These are phyloP conservation scores for Backusella luteola DNA, from an alignment of 192 early-diverging fungal genomes.

Conservation along the genomic window DNA sequence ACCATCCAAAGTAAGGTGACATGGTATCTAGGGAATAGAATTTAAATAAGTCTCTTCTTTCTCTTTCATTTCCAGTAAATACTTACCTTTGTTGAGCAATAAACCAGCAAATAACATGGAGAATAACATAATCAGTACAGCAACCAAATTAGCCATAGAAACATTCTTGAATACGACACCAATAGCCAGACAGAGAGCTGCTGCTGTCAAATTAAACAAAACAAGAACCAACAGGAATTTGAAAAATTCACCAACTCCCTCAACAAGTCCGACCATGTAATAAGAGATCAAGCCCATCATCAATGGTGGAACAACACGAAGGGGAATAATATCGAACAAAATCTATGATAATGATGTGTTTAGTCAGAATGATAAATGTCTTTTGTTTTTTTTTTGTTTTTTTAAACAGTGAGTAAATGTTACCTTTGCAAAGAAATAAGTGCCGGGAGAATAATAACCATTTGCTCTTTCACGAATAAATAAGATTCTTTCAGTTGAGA, in stretches of 20 bases:
- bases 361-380: neutral
- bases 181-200: conserved; percentile 72
- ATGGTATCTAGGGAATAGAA: conserved; percentile 58
- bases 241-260: conserved; percentile 58
- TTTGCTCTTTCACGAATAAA: conserved; percentile 76
- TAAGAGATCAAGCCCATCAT: conserved; percentile 82
- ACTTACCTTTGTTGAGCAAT: conserved; percentile 79
- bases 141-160: conserved; percentile 73
- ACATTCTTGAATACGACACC: conserved; percentile 72
- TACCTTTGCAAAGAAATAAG: conserved; percentile 71
- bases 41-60: neutral
- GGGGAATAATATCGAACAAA: conserved; percentile 73
- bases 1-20: conserved; percentile 59
- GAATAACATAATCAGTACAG: conserved; percentile 82
- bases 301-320: conserved; percentile 78
- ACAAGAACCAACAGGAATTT: conserved; percentile 77
- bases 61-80: neutral
- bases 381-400: neutral
- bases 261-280: conserved; percentile 79
- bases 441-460: conserved; percentile 66
- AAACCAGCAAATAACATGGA: conserved; percentile 88
- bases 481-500: conserved; percentile 65
- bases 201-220: conserved; percentile 77
- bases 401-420: neutral
- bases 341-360: neutral